Conservation (phyloP, 2,329 filamentous ascomycete species). For the Pestalotiopsis sp. region DNA sequence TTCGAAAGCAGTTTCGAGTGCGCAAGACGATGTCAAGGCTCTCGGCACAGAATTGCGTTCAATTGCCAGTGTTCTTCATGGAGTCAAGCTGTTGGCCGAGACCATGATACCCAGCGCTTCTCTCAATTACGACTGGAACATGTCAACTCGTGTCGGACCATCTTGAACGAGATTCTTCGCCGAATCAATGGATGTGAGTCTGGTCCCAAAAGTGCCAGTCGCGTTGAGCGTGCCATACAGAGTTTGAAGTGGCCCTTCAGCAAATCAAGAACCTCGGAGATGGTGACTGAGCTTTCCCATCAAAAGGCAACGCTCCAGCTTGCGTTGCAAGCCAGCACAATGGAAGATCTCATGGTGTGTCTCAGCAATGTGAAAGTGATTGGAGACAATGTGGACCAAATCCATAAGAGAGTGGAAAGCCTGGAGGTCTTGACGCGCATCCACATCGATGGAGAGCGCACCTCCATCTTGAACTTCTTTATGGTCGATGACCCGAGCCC, state of each 20-base stretch:
- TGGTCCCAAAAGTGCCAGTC: no score
- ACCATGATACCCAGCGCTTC: neutral
- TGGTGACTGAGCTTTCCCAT: neutral
- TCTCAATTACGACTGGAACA: neutral
- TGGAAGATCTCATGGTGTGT: neutral
- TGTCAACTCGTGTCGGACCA: neutral
- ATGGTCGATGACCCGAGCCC: neutral
- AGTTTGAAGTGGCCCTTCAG: neutral
- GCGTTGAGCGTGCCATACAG: neutral
- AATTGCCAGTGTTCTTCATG: neutral
- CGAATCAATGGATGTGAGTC: neutral
- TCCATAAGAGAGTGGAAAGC: neutral
- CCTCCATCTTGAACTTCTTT: neutral
- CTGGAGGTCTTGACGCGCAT: neutral
- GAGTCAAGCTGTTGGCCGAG: neutral
- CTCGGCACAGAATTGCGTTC: neutral
- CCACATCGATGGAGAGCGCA: neutral
- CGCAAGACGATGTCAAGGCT: neutral
- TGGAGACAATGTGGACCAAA: neutral
- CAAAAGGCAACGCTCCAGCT: neutral
- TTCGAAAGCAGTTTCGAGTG: neutral
- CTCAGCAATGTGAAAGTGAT: neutral
- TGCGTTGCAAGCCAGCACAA: neutral
- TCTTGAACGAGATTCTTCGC: neutral
- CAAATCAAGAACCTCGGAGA: neutral